phyloP scores from a whole-genome alignment of 2,329 filamentous ascomycete species.

The Stromatinia cepivora region DNA sequence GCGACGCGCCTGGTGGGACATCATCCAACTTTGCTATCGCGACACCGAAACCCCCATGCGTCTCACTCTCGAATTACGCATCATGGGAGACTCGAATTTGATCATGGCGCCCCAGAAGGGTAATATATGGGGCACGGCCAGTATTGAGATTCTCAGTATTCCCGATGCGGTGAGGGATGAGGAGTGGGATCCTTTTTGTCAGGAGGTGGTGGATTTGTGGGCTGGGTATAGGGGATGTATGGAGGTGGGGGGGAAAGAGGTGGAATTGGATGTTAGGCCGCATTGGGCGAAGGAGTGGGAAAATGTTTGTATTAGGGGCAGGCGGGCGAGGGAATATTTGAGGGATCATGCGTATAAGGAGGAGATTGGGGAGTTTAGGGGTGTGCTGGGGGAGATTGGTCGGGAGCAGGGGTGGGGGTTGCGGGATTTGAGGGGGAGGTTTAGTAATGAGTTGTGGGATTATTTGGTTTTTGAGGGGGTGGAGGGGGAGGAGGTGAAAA shows the following conservation, averaged over 20 bases:
- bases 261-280: conserved; percentile 36
- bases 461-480: conserved; percentile 21
- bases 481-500: not conserved
- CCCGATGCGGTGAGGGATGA: conserved; percentile 44
- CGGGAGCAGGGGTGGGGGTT: conserved; percentile 44
- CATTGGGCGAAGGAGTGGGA: conserved; percentile 50
- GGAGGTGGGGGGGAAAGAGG: conserved; percentile 32
- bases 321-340: not conserved
- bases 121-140: conserved; percentile 46
- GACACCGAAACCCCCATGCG: conserved; percentile 45
- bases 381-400: conserved; percentile 42
- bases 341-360: conserved; percentile 1
- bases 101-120: conserved; percentile 48
- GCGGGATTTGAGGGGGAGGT: conserved; percentile 42
- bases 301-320: not conserved
- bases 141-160: conserved; percentile 48
- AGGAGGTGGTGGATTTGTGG: conserved; percentile 47
- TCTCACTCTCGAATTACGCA: conserved; percentile 48
- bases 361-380: not conserved
- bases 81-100: conserved; percentile 47
- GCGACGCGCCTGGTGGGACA: conserved; percentile 52
- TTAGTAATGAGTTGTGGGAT: conserved; percentile 46
- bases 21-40: conserved; percentile 48
- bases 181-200: conserved; percentile 46
- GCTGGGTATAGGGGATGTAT: conserved; percentile 38